Evolutionary conservation across 2,329 filamentous ascomycete genomes (phyloP).

Genomic region (Exophiala phaeomuriformis): DNA sequence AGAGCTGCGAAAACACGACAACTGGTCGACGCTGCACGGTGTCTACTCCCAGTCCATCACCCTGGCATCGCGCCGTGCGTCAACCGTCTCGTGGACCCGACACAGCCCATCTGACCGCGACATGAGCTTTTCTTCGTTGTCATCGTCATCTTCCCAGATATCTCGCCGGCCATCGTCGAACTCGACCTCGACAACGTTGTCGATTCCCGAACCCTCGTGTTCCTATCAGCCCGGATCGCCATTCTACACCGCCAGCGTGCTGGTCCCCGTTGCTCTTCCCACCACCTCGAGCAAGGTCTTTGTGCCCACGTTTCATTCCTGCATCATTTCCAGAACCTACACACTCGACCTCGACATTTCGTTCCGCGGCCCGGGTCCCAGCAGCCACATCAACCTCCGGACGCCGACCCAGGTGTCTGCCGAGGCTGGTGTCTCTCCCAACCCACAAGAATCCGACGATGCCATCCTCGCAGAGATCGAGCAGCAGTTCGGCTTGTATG

Average conservation of each 20-base stretch:
- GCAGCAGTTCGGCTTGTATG: constrained; percentile 22
- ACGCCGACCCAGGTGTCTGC: constrained; percentile 39
- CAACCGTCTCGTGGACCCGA: constrained; percentile 50
- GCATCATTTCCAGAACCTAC: constrained; percentile 59
- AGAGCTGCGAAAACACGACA: constrained; percentile 35
- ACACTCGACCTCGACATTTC: constrained; percentile 53
- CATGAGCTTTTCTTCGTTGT: constrained; percentile 34
- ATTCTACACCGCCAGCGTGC: constrained; percentile 56
- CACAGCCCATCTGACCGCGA: constrained; percentile 35
- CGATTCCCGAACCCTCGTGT: constrained; percentile 29
- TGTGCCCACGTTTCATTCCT: constrained; percentile 63
- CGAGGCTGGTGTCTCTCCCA: constrained; percentile 18
- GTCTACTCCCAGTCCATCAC: constrained; percentile 47
- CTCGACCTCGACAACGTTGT: constrained; percentile 22
- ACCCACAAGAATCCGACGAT: constrained; percentile 11
- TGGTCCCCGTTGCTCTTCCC: constrained; percentile 58
- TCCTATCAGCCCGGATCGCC: constrained; percentile 35
- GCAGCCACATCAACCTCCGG: constrained; percentile 36
- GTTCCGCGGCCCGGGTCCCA: constrained; percentile 42
- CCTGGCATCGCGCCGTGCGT: constrained; percentile 51
- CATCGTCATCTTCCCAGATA: constrained; percentile 27
- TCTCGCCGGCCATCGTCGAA: constrained; percentile 26
- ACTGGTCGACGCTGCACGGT: constrained; percentile 42
- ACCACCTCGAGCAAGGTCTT: constrained; percentile 37
- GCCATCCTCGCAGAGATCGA: constrained; percentile 22